A percentile compares a stretch with the other conserved stretches of the same genome.
These are phyloP conservation scores for Lagenidium sp. DNA, from an alignment of 352 stramenopile species.

Conservation along the genomic window DNA sequence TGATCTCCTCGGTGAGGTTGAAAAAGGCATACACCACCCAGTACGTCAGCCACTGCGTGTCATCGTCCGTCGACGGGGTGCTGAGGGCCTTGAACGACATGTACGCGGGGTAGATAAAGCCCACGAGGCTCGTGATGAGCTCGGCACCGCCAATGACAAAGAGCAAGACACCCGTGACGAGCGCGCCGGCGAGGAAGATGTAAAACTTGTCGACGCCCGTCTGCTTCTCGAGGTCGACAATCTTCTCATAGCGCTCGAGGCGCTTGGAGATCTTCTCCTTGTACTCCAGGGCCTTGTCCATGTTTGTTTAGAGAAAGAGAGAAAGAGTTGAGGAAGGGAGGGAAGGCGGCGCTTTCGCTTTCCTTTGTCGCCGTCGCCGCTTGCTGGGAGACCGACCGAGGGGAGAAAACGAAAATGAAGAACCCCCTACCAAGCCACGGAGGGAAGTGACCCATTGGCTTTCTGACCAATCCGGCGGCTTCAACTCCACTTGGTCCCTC, in stretches of 20 bases:
- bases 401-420: constrained; percentile 4
- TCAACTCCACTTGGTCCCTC: no score
- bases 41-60: constrained; percentile 88
- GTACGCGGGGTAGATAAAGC: constrained; percentile 86
- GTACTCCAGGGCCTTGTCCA: constrained; percentile 82
- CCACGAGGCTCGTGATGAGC: constrained; percentile 74
- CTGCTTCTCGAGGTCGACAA: constrained; percentile 79
- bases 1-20: constrained; percentile 90
- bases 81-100: constrained; percentile 86
- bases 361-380: not conserved
- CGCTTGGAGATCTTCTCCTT: constrained; percentile 75
- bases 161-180: constrained; percentile 53
- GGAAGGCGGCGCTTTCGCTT: no score
- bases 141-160: constrained; percentile 73
- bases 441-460: constrained; percentile 9
- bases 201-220: constrained; percentile 86
- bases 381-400: constrained; percentile 9
- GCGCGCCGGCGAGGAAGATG: constrained; percentile 43
- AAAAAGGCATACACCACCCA: constrained; percentile 96
- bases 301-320: constrained; percentile 11
- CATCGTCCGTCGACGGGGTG: constrained; percentile 52
- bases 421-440: not conserved
- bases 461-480: no score
- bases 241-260: constrained; percentile 76
- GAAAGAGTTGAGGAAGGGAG: not conserved